A percentile compares a stretch with the other conserved stretches of the same genome.
These are phyloP conservation scores for Torulaspora microellipsoides DNA, from an alignment of 805 yeast species.

Conservation along the genomic window DNA sequence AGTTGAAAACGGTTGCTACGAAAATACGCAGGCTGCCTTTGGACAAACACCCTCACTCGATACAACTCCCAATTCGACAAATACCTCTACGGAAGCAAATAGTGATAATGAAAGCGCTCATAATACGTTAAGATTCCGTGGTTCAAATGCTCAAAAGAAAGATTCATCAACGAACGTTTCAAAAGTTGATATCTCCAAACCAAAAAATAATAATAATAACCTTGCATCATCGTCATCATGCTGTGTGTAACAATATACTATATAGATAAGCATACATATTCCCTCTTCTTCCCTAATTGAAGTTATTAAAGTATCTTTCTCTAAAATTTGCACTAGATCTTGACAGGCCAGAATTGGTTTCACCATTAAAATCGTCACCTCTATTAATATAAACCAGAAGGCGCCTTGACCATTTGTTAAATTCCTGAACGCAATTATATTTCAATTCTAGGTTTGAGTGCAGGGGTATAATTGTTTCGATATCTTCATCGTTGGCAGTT, in stretches of 20 bases:
- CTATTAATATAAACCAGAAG: constrained; percentile 74
- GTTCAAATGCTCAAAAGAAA: background rate
- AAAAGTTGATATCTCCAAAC: constrained; percentile 5
- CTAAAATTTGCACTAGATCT: constrained; percentile 58
- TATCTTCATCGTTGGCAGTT: constrained; percentile 80
- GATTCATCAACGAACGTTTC: background rate
- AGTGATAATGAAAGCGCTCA: constrained; percentile 7
- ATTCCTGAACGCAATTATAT: constrained; percentile 77
- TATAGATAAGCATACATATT: background rate
- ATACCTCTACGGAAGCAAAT: constrained; percentile 5
- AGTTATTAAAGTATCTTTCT: constrained; percentile 70
- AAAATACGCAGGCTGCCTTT: constrained; percentile 18
- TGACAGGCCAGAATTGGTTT: constrained; percentile 41
- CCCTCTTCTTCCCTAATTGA: constrained; percentile 32
- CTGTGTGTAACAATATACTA: constrained; percentile 13
- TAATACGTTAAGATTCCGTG: background rate
- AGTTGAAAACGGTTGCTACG: constrained; percentile 39
- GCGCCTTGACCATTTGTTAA: constrained; percentile 90
- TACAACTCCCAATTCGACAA: constrained; percentile 14
- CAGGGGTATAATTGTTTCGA: constrained; percentile 66
- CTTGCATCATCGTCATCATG: constrained; percentile 9
- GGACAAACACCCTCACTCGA: constrained; percentile 7
- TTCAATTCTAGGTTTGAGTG: constrained; percentile 68
- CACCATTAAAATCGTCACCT: constrained; percentile 50
- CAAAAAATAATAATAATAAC: background rate